A percentile compares a stretch with the other conserved stretches of the same genome.
Conservation (phyloP, 345 rosid species). For the Rhodamnia rubescens region DNA sequence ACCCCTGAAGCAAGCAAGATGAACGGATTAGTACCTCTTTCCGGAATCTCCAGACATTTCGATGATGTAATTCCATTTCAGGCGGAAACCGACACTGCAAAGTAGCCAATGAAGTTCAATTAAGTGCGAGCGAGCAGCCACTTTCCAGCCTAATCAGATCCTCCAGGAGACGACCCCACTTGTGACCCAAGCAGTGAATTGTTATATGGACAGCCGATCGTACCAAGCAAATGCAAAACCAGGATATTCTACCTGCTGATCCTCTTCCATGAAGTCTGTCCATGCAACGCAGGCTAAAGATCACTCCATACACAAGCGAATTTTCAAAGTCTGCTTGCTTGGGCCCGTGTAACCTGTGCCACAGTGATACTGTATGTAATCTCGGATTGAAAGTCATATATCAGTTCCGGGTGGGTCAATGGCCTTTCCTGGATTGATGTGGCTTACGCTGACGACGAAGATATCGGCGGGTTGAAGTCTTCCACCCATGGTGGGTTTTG, state of each 20-base stretch:
- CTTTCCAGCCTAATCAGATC: neutral
- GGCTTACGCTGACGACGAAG: constrained; percentile 30
- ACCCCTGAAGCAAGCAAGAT: too few species aligned
- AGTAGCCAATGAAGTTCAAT: too few species aligned
- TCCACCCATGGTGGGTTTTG: constrained; percentile 24
- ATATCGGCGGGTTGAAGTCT: constrained; percentile 24
- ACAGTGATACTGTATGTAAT: constrained; percentile 33
- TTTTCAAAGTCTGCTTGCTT: neutral
- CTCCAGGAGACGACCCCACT: neutral
- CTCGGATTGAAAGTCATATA: constrained; percentile 31
- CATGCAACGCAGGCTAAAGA: neutral
- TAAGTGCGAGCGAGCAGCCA: too few species aligned
- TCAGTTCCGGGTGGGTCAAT: constrained; percentile 29
- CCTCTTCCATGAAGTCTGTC: neutral
- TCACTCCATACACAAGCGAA: neutral
- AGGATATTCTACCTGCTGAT: neutral
- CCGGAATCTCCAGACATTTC: too few species aligned
- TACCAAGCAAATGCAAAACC: neutral
- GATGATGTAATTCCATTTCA: too few species aligned
- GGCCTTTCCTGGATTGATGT: constrained; percentile 41
- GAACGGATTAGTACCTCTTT: too few species aligned
- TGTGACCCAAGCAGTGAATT: neutral
- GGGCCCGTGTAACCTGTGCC: constrained; percentile 19
- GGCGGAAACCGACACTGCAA: too few species aligned
- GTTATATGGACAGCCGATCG: neutral